phyloP scores from a whole-genome alignment of 2,329 filamentous ascomycete species.

The Fusarium papillatum region DNA sequence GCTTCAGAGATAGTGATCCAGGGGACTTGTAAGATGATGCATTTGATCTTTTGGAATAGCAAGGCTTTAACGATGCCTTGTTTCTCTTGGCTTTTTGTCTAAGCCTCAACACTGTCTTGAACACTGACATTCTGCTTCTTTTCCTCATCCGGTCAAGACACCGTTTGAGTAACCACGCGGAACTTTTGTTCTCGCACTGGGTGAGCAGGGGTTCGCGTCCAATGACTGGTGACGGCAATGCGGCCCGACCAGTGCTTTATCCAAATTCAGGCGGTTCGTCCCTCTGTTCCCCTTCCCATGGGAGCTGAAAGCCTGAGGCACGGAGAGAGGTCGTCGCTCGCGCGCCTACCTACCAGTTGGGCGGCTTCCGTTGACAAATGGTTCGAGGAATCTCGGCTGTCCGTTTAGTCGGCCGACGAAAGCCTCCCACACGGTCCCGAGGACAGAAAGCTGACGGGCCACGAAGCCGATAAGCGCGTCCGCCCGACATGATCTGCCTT shows the following conservation, averaged over 20 bases:
- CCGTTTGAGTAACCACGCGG: not conserved
- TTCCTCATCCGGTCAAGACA: not conserved
- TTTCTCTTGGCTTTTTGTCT: not conserved
- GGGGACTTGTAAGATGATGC: not conserved
- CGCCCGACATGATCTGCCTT: conserved; percentile 1
- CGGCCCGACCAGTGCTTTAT: conserved; percentile 22
- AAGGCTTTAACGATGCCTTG: not conserved
- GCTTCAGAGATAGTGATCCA: not conserved
- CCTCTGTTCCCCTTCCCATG: not conserved
- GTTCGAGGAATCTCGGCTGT: conserved; percentile 16
- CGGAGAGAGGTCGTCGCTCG: not conserved
- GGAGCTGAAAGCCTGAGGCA: not conserved
- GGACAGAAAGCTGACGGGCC: conserved; percentile 19
- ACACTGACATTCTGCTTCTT: not conserved
- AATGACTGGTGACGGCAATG: conserved; percentile 21
- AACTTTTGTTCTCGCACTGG: conserved; percentile 1
- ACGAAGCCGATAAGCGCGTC: conserved; percentile 24
- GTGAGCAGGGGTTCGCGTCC: conserved; percentile 17
- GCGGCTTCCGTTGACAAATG: conserved; percentile 5
- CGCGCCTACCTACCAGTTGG: conserved; percentile 8
- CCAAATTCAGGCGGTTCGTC: conserved; percentile 1
- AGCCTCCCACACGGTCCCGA: not conserved
- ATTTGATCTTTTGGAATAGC: not conserved
- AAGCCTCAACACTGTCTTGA: not conserved
- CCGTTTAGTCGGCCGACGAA: conserved; percentile 16